Conservation (phyloP, 345 rosid genomes). For the Linum lewisii region DNA sequence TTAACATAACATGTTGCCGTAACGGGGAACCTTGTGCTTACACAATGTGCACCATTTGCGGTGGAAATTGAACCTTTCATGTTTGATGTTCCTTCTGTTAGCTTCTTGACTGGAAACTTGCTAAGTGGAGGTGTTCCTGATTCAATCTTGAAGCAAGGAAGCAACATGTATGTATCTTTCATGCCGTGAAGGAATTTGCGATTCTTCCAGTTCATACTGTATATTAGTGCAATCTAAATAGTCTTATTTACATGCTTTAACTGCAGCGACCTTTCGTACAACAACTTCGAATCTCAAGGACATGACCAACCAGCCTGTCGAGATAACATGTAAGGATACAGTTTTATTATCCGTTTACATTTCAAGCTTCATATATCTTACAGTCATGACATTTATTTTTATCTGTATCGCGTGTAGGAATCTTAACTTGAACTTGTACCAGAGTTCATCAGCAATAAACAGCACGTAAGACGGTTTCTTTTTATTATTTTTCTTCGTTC, state of each 20-base stretch:
- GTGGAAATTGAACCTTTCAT: too few species aligned
- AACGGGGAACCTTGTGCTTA: too few species aligned
- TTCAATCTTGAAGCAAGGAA: conserved; percentile 39
- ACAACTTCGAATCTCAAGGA: conserved; percentile 46
- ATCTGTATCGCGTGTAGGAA: conserved; percentile 24
- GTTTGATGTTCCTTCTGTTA: conserved; percentile 17
- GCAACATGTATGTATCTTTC: conserved; percentile 34
- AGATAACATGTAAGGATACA: conserved; percentile 34
- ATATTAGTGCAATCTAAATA: not conserved
- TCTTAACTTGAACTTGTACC: conserved; percentile 48
- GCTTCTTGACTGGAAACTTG: conserved; percentile 41
- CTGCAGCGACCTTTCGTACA: conserved; percentile 72
- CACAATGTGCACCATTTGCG: too few species aligned
- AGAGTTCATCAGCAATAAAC: conserved; percentile 30
- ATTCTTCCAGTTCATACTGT: not conserved
- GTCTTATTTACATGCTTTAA: not conserved
- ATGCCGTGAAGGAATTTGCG: not conserved
- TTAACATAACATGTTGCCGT: too few species aligned
- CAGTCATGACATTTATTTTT: not conserved
- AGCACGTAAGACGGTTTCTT: conserved; percentile 33
- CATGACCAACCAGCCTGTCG: conserved; percentile 39
- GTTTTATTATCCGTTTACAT: not conserved
- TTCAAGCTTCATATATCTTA: too few species aligned
- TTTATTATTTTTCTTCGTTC: not conserved
- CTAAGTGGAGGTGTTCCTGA: conserved; percentile 47